Evolutionary conservation across 2,329 filamentous ascomycete genomes (phyloP), one percentile per base, ranked within the genome.

Genomic region (Moelleriella libera): DNA sequence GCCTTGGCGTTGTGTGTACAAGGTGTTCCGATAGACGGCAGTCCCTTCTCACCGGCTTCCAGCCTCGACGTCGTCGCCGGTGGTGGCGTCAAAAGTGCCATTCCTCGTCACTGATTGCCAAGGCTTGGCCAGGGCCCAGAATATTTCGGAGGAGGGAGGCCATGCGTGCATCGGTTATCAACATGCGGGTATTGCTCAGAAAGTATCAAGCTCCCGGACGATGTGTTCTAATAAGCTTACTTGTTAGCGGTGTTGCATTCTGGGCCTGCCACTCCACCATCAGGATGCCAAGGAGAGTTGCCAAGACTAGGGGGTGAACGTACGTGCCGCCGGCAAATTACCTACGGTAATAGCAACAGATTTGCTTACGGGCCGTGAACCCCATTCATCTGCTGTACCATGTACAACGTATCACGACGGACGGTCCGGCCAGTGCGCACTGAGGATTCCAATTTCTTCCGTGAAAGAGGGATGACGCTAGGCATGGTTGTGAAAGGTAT

Each of bases 71-170:
- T 44, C 21, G 14, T 44, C n/a, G 21, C n/a, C 34, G 31, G 21
- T 32, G 29, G 12, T 32, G 21, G 32, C 6, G 40, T 32, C 30
- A 40, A 48, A 45, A 43, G 47, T 43, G 44, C 47, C 47, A 39
- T 45, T 9, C 29, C 28, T 31, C 30, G 30, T 43, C 45, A 31
- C 5, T 29, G 45, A 31, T 45, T 39, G 11, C 6, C 29, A 42
- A 32, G 11, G n/a, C 43, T 45, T 49, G 39, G 40, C 48, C 40
- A 21, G 30, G 31, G 12, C 32, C 21, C 43, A 41, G 43, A 43
- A 31, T 42, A 37, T 34, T 8, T 49, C 48, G 48, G 48, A 47
- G 48, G 21, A 43, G 42, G 45, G 8, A 49, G 48, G 48, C 34
- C 45, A 49, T 44, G 40, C 30, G 10, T 29, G 14, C 21, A 41